Conservation (phyloP, 2,329 filamentous ascomycete genomes). For the Aspergillus novoparasiticus region DNA sequence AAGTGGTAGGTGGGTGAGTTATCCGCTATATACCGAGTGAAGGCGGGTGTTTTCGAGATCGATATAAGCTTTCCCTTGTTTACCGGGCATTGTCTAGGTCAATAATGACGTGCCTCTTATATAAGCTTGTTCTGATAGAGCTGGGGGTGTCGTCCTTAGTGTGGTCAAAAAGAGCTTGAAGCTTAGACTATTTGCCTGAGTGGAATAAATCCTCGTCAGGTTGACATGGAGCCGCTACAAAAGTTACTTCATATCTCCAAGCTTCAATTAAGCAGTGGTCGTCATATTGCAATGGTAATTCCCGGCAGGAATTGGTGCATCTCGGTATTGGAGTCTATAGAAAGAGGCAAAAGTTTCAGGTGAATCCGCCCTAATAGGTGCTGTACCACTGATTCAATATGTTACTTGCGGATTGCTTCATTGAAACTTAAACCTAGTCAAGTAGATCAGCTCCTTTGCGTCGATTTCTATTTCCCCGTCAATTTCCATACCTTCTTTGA, state of each 20-base stretch:
- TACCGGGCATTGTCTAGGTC: neutral
- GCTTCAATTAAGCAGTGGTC: neutral
- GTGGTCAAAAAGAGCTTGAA: neutral
- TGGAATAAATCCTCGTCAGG: neutral
- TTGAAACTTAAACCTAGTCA: neutral
- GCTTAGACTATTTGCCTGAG: neutral
- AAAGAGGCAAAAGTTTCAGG: neutral
- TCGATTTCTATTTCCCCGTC: too few relatives aligned
- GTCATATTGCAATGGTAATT: neutral
- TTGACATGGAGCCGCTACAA: neutral
- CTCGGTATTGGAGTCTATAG: neutral
- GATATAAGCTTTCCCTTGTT: neutral
- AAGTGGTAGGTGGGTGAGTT: neutral
- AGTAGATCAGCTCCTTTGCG: neutral
- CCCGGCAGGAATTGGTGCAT: neutral
- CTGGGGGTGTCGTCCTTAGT: neutral
- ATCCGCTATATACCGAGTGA: neutral
- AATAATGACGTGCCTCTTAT: neutral
- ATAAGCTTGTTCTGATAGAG: neutral
- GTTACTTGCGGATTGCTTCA: neutral
- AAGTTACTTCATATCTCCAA: too few relatives aligned
- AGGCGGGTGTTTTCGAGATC: neutral
- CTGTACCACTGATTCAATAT: neutral
- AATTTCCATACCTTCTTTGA: too few relatives aligned
- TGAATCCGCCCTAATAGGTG: neutral